Conservation (phyloP, 1,284 basidiomycete species). For the Ustilago sp. region DNA sequence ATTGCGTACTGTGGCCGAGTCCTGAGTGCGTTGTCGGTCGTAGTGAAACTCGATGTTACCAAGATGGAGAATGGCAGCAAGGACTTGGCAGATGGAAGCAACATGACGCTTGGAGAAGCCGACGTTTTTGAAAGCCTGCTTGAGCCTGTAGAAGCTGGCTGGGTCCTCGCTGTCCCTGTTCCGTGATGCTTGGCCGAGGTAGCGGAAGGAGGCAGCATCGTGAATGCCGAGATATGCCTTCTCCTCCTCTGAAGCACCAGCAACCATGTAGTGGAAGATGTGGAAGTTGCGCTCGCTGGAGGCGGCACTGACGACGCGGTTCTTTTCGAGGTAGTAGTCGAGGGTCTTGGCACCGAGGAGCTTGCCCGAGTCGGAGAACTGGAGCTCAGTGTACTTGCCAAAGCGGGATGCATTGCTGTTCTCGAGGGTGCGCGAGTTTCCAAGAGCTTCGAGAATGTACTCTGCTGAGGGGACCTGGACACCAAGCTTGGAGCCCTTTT, state of each 20-base stretch:
- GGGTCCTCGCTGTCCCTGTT: constrained; percentile 73
- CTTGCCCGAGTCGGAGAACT: constrained; percentile 75
- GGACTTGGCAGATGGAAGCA: constrained; percentile 90
- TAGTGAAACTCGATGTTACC: constrained; percentile 90
- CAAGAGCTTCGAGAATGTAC: constrained; percentile 94
- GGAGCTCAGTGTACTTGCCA: constrained; percentile 71
- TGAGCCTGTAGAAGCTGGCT: constrained; percentile 87
- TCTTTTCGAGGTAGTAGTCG: constrained; percentile 91
- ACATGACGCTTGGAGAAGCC: constrained; percentile 93
- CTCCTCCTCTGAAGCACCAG: constrained; percentile 88
- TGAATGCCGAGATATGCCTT: constrained; percentile 84
- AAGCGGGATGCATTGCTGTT: constrained; percentile 71
- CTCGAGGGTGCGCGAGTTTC: constrained; percentile 74
- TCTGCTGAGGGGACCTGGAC: constrained; percentile 83
- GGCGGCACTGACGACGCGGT: constrained; percentile 57
- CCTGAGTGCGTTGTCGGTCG: constrained; percentile 62
- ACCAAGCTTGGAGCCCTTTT: constrained; percentile 77
- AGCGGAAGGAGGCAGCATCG: constrained; percentile 82
- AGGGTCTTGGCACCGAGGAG: constrained; percentile 92
- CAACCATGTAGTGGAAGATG: constrained; percentile 93
- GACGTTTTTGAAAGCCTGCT: constrained; percentile 89
- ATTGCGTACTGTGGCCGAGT: constrained; percentile 63
- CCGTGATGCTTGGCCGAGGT: constrained; percentile 78
- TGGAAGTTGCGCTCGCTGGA: constrained; percentile 82
- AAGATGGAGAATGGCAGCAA: constrained; percentile 93